Conservation (phyloP, 352 stramenopile species). For the Globisporangium carolinianum region DNA sequence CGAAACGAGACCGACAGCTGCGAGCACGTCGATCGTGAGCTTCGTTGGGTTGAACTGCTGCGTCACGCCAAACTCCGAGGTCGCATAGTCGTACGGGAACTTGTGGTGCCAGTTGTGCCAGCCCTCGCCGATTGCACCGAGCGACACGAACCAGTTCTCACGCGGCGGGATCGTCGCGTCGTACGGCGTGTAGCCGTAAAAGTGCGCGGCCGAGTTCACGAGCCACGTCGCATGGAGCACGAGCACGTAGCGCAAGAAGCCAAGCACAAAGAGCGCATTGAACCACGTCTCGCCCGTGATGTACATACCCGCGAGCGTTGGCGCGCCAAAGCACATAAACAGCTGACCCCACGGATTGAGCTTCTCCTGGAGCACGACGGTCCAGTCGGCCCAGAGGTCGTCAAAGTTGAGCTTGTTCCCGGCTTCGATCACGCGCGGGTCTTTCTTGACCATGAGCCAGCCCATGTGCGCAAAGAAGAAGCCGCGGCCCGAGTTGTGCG, state of each 20-base stretch:
- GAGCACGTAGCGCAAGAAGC: slow-evolving; percentile 90
- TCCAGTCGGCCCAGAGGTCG: slow-evolving; percentile 94
- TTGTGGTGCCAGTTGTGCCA: slow-evolving; percentile 99
- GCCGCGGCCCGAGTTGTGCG: slow-evolving; percentile 95
- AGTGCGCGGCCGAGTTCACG: slow-evolving; percentile 97
- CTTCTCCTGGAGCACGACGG: slow-evolving; percentile 95
- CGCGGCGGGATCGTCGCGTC: slow-evolving; percentile 91
- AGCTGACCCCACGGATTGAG: slow-evolving; percentile 96
- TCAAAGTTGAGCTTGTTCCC: slow-evolving; percentile 94
- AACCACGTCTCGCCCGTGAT: slow-evolving; percentile 92
- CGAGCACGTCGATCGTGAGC: slow-evolving; percentile 94
- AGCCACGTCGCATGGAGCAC: slow-evolving; percentile 98
- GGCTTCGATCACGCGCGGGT: slow-evolving; percentile 86
- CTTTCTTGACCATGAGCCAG: slow-evolving; percentile 98
- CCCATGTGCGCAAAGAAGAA: slow-evolving; percentile 99
- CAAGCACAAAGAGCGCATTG: slow-evolving; percentile 94
- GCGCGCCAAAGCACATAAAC: slow-evolving; percentile 97
- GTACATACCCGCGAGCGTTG: slow-evolving; percentile 85
- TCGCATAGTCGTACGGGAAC: slow-evolving; percentile 99
- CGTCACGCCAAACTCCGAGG: slow-evolving; percentile 94
- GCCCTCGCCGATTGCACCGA: slow-evolving; percentile 94
- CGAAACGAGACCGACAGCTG: slow-evolving; percentile 88
- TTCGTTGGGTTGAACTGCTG: slow-evolving; percentile 98
- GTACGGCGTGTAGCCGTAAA: slow-evolving; percentile 97
- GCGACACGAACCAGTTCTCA: slow-evolving; percentile 96